Percentiles rank a stretch among this genome's conserved stretches.
phyloP scores from a whole-genome alignment of 2,329 filamentous ascomycete genomes.

The Bipolaris zeicola region DNA sequence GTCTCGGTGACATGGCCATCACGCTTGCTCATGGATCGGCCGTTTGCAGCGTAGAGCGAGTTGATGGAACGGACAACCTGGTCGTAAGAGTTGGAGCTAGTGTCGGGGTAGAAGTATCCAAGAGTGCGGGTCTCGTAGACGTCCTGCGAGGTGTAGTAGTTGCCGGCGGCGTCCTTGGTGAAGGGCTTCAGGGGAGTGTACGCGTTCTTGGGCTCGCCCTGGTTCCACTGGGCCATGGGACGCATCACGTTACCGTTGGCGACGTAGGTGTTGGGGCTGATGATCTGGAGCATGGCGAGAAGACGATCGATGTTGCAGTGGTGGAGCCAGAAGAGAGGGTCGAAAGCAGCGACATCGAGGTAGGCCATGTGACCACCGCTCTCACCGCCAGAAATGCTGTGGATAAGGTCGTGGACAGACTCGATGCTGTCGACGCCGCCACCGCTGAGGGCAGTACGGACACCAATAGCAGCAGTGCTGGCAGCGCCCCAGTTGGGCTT shows the following conservation, averaged over 20 bases:
- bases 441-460: conserved; percentile 34
- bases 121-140: conserved; percentile 50
- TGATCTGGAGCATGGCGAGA: conserved; percentile 78
- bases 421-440: conserved; percentile 46
- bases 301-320: conserved; percentile 48
- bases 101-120: conserved; percentile 48
- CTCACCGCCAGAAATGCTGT: conserved; percentile 44
- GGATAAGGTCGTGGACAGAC: conserved; percentile 43
- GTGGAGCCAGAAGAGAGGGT: conserved; percentile 64
- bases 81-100: conserved; percentile 26
- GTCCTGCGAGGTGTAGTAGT: conserved; percentile 53
- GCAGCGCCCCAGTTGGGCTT: conserved; percentile 38
- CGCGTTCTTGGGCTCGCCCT: conserved; percentile 55
- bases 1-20: conserved; percentile 11
- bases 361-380: conserved; percentile 74
- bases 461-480: conserved; percentile 40
- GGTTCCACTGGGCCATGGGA: conserved; percentile 50
- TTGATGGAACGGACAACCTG: conserved; percentile 37
- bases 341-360: conserved; percentile 75
- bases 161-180: conserved; percentile 42
- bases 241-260: conserved; percentile 48
- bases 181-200: conserved; percentile 54
- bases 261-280: conserved; percentile 74
- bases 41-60: conserved; percentile 49
- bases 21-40: conserved; percentile 39